Evolutionary conservation across 805 yeast species (phyloP).

Genomic region (Candida vartiovaarae): DNA sequence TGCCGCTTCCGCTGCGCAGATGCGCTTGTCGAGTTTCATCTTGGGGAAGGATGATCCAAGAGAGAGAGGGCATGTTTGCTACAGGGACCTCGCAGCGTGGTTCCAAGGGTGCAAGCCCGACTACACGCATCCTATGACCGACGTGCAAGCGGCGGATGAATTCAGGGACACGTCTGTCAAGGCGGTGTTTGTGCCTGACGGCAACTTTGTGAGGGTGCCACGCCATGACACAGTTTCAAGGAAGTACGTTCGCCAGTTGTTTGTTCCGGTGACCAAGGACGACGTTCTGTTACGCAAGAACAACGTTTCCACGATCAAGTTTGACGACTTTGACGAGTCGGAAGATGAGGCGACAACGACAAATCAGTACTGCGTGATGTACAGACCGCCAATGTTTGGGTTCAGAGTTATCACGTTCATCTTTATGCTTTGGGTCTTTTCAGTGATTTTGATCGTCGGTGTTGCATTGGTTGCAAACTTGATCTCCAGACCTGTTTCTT

Average conservation of each 20-base stretch:
- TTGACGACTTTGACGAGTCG: conserved; percentile 35
- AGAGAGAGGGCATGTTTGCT: conserved; percentile 65
- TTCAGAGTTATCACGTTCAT: conserved; percentile 41
- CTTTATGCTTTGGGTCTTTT: conserved; percentile 37
- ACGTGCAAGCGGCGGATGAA: conserved; percentile 34
- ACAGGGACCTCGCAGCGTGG: conserved; percentile 42
- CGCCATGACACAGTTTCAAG: conserved; percentile 70
- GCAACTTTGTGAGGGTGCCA: conserved; percentile 81
- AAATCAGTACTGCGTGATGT: conserved; percentile 63
- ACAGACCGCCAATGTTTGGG: conserved; percentile 76
- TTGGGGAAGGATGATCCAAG: conserved; percentile 51
- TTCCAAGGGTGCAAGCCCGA: conserved; percentile 42
- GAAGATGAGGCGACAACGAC: conserved; percentile 34
- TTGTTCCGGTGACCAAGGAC: conserved; percentile 76
- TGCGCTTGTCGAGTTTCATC: conserved; percentile 80
- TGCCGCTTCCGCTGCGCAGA: conserved; percentile 41
- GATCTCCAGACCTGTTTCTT: conserved; percentile 23
- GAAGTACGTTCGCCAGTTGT: conserved; percentile 54
- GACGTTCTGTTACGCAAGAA: conserved; percentile 46
- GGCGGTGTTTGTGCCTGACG: conserved; percentile 73
- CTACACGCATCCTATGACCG: conserved; percentile 48
- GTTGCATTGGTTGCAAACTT: conserved; percentile 15
- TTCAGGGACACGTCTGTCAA: conserved; percentile 35
- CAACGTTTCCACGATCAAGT: conserved; percentile 23
- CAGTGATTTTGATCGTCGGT: conserved; percentile 28